Evolutionary conservation across 1,139 yeast species (phyloP), one percentile per base, ranked within the genome.

Genomic region (Pichia kudriavzevii): DNA sequence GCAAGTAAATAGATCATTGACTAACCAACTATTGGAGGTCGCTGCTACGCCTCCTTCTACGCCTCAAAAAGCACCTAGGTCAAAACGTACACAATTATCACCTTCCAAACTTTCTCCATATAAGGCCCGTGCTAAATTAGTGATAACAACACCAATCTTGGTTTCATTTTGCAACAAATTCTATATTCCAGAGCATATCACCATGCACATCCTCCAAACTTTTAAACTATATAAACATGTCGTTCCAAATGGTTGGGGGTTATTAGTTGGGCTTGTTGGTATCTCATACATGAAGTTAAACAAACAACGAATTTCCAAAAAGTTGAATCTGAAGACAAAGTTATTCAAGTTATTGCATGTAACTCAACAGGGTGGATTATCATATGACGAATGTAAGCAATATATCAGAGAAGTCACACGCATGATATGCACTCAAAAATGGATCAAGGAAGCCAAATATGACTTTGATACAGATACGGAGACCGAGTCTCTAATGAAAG

Each of bases 211-310:
- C 40, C 45, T 78, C 10, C 67, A 66, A 25, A 68, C 77, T 1
- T 79, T 69, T 44, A 58, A 65, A 25, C 56, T 62, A 3, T 74
- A 74, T 44, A 64, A 69, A 28, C 66, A 68, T 32, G 72, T 73
- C 45, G 68, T 78, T 34, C 69, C 70, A 32, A 74, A 70, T 38
- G 79, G 78, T 29, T 79, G 87, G 84, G 72, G 76, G 12, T 54
- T 79, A 20, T 72, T 79, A 1, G 76, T 83, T 52, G 88, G 87
- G 0, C 53, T 79, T 43, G 64, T 79, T 1, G 64, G 78, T 28
- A 69, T 79, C 6, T 76, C 79, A 11, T 76, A 74, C 35, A 59
- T 65, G 11, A 60, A 78, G 11, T 64, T 79, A 24, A 75, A 76
- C 50, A 67, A 70, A 40, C 61, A 61, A 17, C 51, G 65, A 20